Evolutionary conservation across 768 basidiomycete species (phyloP).

Genomic region (Mycena vulgaris): DNA sequence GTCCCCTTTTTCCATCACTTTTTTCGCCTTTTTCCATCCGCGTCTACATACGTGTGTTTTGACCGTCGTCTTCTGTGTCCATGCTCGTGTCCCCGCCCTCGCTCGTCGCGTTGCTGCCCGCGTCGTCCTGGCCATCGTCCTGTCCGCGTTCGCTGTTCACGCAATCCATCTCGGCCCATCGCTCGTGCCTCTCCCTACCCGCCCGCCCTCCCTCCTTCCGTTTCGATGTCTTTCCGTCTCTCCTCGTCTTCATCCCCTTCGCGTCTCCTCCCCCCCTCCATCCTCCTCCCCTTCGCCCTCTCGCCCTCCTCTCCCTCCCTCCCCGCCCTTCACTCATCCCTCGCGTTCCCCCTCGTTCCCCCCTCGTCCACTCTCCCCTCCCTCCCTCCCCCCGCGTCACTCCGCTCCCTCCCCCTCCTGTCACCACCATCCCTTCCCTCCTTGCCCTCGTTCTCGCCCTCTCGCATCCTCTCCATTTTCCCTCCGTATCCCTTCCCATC

Average conservation of each 20-base stretch:
- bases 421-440: too few species aligned
- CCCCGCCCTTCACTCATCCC: background rate
- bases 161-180: slow-evolving; percentile 2
- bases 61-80: slow-evolving; percentile 13
- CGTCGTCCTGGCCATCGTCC: background rate
- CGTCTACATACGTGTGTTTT: slow-evolving; percentile 13
- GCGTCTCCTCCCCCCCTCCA: background rate
- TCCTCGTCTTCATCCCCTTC: background rate
- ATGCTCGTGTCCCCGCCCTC: background rate
- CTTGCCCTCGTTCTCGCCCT: too few species aligned
- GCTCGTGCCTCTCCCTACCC: too few species aligned
- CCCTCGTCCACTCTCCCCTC: background rate
- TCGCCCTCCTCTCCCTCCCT: background rate
- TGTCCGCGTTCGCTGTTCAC: background rate
- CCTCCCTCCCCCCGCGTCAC: slow-evolving; percentile 19
- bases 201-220: background rate
- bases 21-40: background rate
- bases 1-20: slow-evolving; percentile 24
- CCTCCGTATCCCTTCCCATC: background rate
- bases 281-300: background rate
- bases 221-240: too few species aligned
- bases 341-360: background rate
- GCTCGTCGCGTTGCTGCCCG: background rate
- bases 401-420: too few species aligned
- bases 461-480: background rate